A percentile compares a stretch with the other conserved stretches of the same genome.
These are phyloP conservation scores for Lachancea cidri DNA, from an alignment of 805 yeast genomes.

Conservation along the genomic window DNA sequence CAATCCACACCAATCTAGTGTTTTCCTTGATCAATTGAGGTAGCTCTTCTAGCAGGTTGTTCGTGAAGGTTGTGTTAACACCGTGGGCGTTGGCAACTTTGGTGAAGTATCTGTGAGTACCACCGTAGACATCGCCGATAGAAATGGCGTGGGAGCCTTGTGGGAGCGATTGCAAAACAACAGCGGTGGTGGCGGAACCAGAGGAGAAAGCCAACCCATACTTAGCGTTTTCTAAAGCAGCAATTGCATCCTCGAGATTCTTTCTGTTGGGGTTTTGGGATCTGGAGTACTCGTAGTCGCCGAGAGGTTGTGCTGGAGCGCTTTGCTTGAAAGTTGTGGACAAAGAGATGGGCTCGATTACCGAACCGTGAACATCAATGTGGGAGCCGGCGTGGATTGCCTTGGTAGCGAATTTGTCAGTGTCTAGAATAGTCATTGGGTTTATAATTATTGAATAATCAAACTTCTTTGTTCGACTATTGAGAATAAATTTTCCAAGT, in stretches of 20 bases:
- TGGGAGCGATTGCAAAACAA: conserved; percentile 66
- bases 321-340: conserved; percentile 82
- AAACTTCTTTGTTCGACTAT: neutral
- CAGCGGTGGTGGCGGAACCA: conserved; percentile 83
- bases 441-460: neutral
- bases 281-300: conserved; percentile 77
- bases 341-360: conserved; percentile 75
- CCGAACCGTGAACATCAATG: conserved; percentile 77
- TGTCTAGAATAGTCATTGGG: conserved; percentile 24
- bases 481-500: neutral
- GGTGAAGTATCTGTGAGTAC: conserved; percentile 87
- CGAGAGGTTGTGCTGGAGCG: conserved; percentile 72
- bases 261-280: conserved; percentile 84
- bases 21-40: conserved; percentile 49
- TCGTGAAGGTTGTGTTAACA: conserved; percentile 61
- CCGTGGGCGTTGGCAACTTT: conserved; percentile 80
- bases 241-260: conserved; percentile 72
- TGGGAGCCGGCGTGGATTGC: conserved; percentile 84
- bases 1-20: conserved; percentile 81
- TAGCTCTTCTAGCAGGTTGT: conserved; percentile 56
- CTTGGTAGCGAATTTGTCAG: conserved; percentile 59
- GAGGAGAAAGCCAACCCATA: conserved; percentile 74
- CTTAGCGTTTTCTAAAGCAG: conserved; percentile 71
- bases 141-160: conserved; percentile 70
- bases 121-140: conserved; percentile 86